Percentiles rank a stretch among this genome's conserved stretches.
These are phyloP conservation scores for Podospora bellae-mahoneyi DNA, from an alignment of 495 filamentous ascomycete species.

Conservation along the genomic window DNA sequence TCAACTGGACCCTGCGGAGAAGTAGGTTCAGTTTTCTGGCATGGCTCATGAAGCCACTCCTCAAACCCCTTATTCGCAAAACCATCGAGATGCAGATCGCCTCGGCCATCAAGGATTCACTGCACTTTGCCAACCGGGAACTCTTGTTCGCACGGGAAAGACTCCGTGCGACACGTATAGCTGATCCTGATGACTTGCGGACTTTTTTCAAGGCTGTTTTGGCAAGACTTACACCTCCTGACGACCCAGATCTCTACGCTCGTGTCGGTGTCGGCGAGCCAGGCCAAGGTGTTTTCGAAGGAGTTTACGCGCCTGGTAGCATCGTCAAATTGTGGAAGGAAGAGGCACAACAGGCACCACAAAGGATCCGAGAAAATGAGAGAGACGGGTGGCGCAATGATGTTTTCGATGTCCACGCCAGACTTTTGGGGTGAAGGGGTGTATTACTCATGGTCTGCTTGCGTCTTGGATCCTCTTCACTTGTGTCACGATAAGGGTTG, in stretches of 20 bases:
- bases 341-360: conserved; percentile 62
- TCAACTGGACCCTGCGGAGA: conserved; percentile 70
- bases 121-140: conserved; percentile 77
- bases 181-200: conserved; percentile 71
- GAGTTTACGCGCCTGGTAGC: conserved; percentile 82
- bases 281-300: conserved; percentile 69
- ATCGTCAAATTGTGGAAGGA: conserved; percentile 84
- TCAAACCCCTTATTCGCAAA: conserved; percentile 75
- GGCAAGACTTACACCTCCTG: conserved; percentile 63
- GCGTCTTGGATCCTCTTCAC: no score
- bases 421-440: conserved; percentile 17
- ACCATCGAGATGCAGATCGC: conserved; percentile 77
- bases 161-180: conserved; percentile 77
- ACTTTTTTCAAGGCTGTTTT: conserved; percentile 81
- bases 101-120: conserved; percentile 60
- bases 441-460: background rate
- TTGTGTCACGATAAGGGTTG: no score
- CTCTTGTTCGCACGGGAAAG: conserved; percentile 81
- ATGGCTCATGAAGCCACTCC: conserved; percentile 81
- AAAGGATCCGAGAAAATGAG: conserved; percentile 56
- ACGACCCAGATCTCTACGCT: conserved; percentile 70
- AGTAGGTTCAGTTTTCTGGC: conserved; percentile 71
- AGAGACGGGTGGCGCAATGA: conserved; percentile 81
- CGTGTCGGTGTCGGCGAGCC: conserved; percentile 63
- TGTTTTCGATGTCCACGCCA: conserved; percentile 68